These are phyloP conservation scores for Mycena sp. DNA, from an alignment of 1,284 basidiomycete genomes.

Conservation along the genomic window DNA sequence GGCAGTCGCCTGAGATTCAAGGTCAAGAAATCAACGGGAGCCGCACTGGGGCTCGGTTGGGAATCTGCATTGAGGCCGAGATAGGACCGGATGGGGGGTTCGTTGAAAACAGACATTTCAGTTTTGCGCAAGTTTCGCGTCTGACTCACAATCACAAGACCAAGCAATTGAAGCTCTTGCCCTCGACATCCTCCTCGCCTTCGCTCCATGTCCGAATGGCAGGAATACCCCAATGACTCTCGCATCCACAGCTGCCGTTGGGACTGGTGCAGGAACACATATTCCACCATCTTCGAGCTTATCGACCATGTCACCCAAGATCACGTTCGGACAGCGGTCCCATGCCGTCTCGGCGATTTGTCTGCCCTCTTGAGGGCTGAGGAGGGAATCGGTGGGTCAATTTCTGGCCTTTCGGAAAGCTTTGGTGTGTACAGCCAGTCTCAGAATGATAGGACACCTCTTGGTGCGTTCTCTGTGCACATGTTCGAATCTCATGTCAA, in stretches of 20 bases:
- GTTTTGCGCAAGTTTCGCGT: neutral
- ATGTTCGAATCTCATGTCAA: neutral
- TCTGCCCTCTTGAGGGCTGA: conserved; percentile 31
- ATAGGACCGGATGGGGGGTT: conserved; percentile 62
- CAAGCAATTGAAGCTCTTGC: too few relatives aligned
- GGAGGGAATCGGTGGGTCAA: conserved; percentile 49
- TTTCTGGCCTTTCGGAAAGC: conserved; percentile 26
- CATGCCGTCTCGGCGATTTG: conserved; percentile 25
- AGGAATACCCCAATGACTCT: neutral
- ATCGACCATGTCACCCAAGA: conserved; percentile 54
- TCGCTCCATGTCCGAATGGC: neutral
- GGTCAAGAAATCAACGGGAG: conserved; percentile 69
- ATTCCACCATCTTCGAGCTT: conserved; percentile 48
- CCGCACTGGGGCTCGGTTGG: conserved; percentile 63
- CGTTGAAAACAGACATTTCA: conserved; percentile 44
- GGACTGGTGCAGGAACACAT: conserved; percentile 58
- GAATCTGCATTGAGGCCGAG: conserved; percentile 67
- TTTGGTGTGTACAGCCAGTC: conserved; percentile 19
- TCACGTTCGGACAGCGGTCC: conserved; percentile 53
- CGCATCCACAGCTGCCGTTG: neutral
- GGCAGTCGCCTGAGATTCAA: conserved; percentile 70
- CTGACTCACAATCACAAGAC: neutral
- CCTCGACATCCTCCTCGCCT: too few relatives aligned
- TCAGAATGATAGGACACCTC: neutral
- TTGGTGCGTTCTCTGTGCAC: neutral